Evolutionary conservation across 108 stramenopile genomes (phyloP), one percentile per base, ranked within the genome.

Genomic region (Cafeteria roenbergensis): DNA sequence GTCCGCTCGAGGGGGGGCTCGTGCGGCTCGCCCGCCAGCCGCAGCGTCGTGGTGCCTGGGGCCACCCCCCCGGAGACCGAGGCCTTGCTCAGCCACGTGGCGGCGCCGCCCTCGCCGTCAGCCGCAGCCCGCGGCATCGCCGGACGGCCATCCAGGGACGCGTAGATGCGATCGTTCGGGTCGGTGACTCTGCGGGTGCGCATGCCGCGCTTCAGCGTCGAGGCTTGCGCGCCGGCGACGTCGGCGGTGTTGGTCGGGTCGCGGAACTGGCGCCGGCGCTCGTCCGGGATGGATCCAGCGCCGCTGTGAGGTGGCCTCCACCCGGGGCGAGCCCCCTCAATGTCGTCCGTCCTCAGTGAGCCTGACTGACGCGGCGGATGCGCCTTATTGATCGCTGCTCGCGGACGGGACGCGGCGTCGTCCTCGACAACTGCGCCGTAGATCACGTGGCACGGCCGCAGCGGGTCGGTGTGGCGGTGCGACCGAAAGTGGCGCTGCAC

Each of bases 171-270:
- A 20, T 73, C 76, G 57, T 79, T 69, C 8, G 77, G 73, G 37
- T 76, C 73, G 14, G 77, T 70, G 20, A 69, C 64, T n/a, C 27
- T 37, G 3, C 67, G 22, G 31, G 79, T 80, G 28, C 57, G 62
- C 35, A 80, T 78, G 59, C 71, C 42, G 67, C 78, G 77, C 69
- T 71, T 63, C 29, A 78, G 59, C 22, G 79, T 75, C 58, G 78
- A 79, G 31, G 75, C 57, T 52, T 75, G 67, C n/a, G 81, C 75
- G 22, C 81, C 81, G 33, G 58, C 57, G 34, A 82, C 80, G 73
- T 82, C 81, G n/a, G 73, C 79, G 34, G 78, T 52, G 68, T 57
- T 80, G 71, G 80, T 82, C 27, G 74, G 80, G 79, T 80, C 71
- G 24, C 81, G 77, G 59, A 62, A 78, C 72, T 81, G 76, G 66